Conservation (phyloP, 495 filamentous ascomycete species). For the Amphirosellinia nigrospora region DNA sequence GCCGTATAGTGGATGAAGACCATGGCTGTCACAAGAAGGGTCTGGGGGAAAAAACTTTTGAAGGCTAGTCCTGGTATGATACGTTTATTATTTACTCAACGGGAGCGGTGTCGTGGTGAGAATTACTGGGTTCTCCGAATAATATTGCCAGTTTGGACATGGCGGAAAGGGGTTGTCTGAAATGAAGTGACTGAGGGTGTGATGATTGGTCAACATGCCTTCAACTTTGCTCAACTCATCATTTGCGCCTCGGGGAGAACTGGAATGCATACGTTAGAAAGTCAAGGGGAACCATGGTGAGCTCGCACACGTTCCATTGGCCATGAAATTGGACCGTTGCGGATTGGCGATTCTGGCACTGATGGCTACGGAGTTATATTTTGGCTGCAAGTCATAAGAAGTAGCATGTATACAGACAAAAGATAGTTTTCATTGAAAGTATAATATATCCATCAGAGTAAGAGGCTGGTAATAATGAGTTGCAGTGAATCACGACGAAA, state of each 20-base stretch:
- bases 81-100: not conserved
- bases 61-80: not conserved
- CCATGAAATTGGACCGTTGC: not conserved
- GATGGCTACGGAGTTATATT: not conserved
- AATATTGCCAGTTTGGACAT: not conserved
- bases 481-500: not conserved
- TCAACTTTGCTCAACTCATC: not conserved
- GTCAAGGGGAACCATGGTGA: not conserved
- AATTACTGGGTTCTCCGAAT: not conserved
- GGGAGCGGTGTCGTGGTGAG: not conserved
- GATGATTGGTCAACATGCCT: not conserved
- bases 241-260: not conserved
- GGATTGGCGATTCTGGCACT: not conserved
- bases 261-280: not conserved
- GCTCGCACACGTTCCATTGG: not conserved
- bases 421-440: no score
- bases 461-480: not conserved
- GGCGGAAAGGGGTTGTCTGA: not conserved
- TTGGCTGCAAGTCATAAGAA: not conserved
- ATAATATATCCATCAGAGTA: not conserved
- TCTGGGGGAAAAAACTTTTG: not conserved
- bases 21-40: not conserved
- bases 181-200: not conserved
- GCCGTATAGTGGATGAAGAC: not conserved
- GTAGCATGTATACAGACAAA: not conserved